These are phyloP conservation scores for Globisporangium nodosum DNA, from an alignment of 352 stramenopile genomes.

Conservation along the genomic window DNA sequence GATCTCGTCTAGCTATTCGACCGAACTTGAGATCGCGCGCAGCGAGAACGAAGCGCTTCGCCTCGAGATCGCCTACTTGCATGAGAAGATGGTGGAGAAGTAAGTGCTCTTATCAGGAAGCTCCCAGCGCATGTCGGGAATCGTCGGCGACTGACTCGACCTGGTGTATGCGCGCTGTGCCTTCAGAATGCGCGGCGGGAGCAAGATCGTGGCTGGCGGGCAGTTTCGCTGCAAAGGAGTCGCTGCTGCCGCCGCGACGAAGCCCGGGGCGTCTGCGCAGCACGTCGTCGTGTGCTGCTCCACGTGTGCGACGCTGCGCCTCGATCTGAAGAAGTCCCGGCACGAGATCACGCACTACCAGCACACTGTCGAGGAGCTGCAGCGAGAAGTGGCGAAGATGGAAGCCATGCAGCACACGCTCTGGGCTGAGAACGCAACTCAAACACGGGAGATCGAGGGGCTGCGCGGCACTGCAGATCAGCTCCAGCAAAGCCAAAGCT, in stretches of 20 bases:
- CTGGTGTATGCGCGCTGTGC: background rate
- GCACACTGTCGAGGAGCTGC: slow-evolving; percentile 15
- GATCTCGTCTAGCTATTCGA: background rate
- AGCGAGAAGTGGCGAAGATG: slow-evolving; percentile 23
- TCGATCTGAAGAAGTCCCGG: slow-evolving; percentile 12
- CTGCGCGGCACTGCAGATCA: slow-evolving; percentile 15
- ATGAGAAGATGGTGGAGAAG: slow-evolving; percentile 30
- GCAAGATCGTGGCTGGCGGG: slow-evolving; percentile 29
- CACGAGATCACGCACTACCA: slow-evolving; percentile 15
- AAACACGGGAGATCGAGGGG: slow-evolving; percentile 18
- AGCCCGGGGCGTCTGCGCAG: background rate
- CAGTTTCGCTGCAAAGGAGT: slow-evolving; percentile 27
- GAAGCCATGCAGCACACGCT: slow-evolving; percentile 22
- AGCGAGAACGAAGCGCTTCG: slow-evolving; percentile 24
- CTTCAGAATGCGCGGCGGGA: slow-evolving; percentile 28
- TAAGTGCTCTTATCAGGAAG: slow-evolving; percentile 1
- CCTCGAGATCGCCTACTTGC: slow-evolving; percentile 21
- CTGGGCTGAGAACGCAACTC: slow-evolving; percentile 22
- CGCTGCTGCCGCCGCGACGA: background rate
- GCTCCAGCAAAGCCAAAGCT: slow-evolving; percentile 14
- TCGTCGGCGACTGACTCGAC: background rate
- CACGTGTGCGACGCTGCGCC: slow-evolving; percentile 17
- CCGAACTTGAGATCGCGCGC: slow-evolving; percentile 7
- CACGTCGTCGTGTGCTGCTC: slow-evolving; percentile 5
- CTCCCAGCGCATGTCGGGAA: no score